Evolutionary conservation across 2,329 filamentous ascomycete species (phyloP).

Genomic region (Rasamsonia emersonii): DNA sequence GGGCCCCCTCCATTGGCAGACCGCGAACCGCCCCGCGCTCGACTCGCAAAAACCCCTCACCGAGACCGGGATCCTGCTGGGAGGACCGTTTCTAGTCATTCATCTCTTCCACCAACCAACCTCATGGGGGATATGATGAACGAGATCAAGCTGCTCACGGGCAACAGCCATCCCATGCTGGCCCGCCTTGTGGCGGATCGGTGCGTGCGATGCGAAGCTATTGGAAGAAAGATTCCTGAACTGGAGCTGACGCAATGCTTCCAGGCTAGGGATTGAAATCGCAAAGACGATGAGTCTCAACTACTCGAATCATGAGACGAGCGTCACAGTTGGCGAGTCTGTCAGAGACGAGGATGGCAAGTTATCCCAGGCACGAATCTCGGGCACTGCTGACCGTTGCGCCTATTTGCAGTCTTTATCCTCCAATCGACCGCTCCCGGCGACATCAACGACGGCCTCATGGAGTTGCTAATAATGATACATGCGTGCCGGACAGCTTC

Average conservation of each 20-base stretch:
- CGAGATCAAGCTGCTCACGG: conserved; percentile 65
- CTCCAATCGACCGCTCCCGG: conserved; percentile 89
- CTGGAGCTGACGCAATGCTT: background rate
- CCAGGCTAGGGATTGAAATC: conserved; percentile 56
- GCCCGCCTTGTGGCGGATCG: conserved; percentile 60
- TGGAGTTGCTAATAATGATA: conserved; percentile 98
- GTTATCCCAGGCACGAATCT: background rate
- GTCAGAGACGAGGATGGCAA: conserved; percentile 90
- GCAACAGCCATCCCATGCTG: conserved; percentile 64
- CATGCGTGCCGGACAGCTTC: conserved; percentile 82
- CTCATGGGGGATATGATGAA: too few relatives aligned
- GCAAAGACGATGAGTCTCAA: conserved; percentile 60
- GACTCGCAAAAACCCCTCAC: too few relatives aligned
- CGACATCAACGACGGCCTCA: conserved; percentile 93
- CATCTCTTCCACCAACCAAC: too few relatives aligned
- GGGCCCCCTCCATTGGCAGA: too few relatives aligned
- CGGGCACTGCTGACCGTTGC: conserved; percentile 4
- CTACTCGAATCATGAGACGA: conserved; percentile 54
- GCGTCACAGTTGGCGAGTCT: conserved; percentile 86
- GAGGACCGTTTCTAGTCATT: too few relatives aligned
- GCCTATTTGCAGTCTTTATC: conserved; percentile 63
- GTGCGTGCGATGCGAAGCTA: conserved; percentile 36
- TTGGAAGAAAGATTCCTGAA: background rate
- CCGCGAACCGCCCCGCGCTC: too few relatives aligned
- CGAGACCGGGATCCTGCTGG: too few relatives aligned